phyloP scores from a whole-genome alignment of 1,139 yeast genomes.

The Saccharomyces hybrid region DNA sequence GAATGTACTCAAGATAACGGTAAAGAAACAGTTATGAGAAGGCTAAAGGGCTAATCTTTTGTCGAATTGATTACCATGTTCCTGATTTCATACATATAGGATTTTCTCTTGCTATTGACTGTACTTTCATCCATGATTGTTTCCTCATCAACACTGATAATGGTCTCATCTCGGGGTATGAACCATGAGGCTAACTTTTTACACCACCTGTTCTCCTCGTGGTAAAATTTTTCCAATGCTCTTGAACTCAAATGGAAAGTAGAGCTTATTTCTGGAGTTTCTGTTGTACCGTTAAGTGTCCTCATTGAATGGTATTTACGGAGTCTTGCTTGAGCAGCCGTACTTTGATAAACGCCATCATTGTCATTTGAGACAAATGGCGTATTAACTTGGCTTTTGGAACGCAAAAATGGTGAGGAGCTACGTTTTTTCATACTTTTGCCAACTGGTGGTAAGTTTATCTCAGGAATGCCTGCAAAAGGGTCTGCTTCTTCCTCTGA shows the following conservation, averaged over 20 bases:
- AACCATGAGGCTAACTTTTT: conserved; percentile 30
- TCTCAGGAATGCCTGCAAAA: conserved; percentile 24
- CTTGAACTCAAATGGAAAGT: conserved; percentile 23
- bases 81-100: conserved; percentile 30
- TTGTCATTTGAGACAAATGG: neutral
- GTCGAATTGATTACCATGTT: conserved; percentile 33
- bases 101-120: conserved; percentile 11
- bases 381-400: conserved; percentile 17
- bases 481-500: conserved; percentile 36
- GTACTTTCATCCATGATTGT: conserved; percentile 9
- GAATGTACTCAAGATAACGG: neutral
- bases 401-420: conserved; percentile 19
- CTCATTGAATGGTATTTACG: conserved; percentile 19
- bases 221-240: conserved; percentile 27
- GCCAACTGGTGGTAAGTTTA: conserved; percentile 7
- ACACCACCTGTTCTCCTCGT: conserved; percentile 31
- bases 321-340: conserved; percentile 9
- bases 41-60: conserved; percentile 8
- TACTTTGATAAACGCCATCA: conserved; percentile 2
- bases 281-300: neutral
- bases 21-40: neutral
- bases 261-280: conserved; percentile 5
- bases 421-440: conserved; percentile 7
- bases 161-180: conserved; percentile 13
- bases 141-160: conserved; percentile 6